Evolutionary conservation across 169 alveolate species (phyloP), one percentile per base, ranked within the genome.

Genomic region (Plasmodium malariae): DNA sequence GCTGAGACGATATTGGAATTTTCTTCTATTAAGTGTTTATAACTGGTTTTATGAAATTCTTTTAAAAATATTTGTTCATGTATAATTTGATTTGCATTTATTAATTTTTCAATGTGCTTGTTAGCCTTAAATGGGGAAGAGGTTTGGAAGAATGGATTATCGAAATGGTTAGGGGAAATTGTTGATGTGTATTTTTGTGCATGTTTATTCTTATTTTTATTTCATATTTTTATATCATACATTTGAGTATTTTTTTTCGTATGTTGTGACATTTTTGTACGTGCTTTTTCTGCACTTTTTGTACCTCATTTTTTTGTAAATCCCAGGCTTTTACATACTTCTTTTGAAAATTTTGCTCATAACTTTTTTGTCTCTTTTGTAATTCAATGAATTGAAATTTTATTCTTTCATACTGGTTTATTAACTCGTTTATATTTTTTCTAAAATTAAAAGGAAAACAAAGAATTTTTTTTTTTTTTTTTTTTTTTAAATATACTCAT

Each of bases 301-400:
- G 26, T 76, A 76, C 88, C 59, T 76, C 88, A 19, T 37, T 76
- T 68, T 62, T 76, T 76, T 76, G 88, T 34, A 76, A 62, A 30
- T 60, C 74, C 88, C 88, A 76, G 9, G 88, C 76, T 60, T 60
- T 76, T 28, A 67, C 65, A 76, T 76, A 76, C 62, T 76, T 76
- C 43, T 76, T 76, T 55, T 76, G 88, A 59, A 59, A 76, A 62
- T 40, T 40, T 24, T 76, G 40, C 34, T 76, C 88, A 76, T 76
- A 76, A 43, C 74, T 60, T 76, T 76, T 76, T 51, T 76, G 88
- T 3, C 88, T 60, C 59, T 76, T 76, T 62, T 76, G 88, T 17
- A 76, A 51, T 51, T 76, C 76, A 34, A 76, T 76, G 43, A 76
- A 76, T 63, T 76, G 88, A 17, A 60, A 76, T 68, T 76, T 76